These are phyloP conservation scores for Castanea mollissima DNA, from an alignment of 306 rosid genomes.

Conservation along the genomic window DNA sequence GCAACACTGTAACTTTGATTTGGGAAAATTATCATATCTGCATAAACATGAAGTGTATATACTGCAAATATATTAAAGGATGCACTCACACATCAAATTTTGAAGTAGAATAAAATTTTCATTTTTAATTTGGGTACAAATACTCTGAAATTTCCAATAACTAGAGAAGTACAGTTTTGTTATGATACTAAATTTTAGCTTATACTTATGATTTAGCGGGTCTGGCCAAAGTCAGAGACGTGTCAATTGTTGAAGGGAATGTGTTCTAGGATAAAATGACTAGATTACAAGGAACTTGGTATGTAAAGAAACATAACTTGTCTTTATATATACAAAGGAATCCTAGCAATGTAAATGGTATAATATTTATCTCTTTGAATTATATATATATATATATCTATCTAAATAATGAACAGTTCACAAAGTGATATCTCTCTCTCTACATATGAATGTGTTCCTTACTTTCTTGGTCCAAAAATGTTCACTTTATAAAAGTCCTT, in stretches of 20 bases:
- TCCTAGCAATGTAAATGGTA: not conserved
- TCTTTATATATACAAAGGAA: not conserved
- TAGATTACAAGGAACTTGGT: constrained; percentile 1
- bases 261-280: constrained; percentile 28
- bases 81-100: not conserved
- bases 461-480: not conserved
- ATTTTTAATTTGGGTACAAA: constrained; percentile 1
- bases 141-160: constrained; percentile 22
- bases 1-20: constrained; percentile 28
- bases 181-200: constrained; percentile 11
- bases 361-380: not conserved
- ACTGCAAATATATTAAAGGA: not conserved
- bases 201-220: constrained; percentile 27
- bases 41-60: not conserved
- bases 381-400: not conserved
- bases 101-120: not conserved
- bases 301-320: constrained; percentile 6
- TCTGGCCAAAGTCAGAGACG: constrained; percentile 30
- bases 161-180: not conserved
- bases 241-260: constrained; percentile 32
- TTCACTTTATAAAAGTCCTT: not conserved
- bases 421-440: not conserved
- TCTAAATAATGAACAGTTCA: not conserved
- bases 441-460: not conserved
- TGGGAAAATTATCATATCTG: not conserved